Conservation (phyloP, 2,329 filamentous ascomycete species). For the Cercospora nicotianae region DNA sequence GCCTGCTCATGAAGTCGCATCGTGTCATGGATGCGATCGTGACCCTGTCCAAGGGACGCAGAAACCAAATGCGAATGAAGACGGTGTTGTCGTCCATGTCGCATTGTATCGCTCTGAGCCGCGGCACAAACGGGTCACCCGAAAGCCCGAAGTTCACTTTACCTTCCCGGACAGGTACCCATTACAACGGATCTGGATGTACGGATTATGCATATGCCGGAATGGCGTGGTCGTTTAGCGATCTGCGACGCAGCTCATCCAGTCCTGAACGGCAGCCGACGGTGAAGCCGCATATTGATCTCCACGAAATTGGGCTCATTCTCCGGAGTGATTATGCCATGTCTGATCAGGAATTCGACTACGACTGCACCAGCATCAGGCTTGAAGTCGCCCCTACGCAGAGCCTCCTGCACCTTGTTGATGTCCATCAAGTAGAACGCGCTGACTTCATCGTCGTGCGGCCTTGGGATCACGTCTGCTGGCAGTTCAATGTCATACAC, state of each 20-base stretch:
- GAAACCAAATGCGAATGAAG: neutral
- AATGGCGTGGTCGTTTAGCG: neutral
- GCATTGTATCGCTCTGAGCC: neutral
- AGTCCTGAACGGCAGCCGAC: conserved; percentile 70
- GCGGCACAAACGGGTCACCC: neutral
- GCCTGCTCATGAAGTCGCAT: neutral
- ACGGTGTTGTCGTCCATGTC: neutral
- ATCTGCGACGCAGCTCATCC: conserved; percentile 16
- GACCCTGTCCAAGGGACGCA: neutral
- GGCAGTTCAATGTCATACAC: conserved; percentile 83
- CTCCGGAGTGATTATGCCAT: conserved; percentile 72
- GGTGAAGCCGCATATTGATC: conserved; percentile 72
- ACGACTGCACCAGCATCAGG: conserved; percentile 85
- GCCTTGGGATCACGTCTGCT: conserved; percentile 64
- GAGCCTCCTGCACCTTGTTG: conserved; percentile 66
- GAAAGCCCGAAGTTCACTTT: neutral
- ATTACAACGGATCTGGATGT: neutral
- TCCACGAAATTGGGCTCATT: conserved; percentile 77
- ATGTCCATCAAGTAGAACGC: conserved; percentile 75
- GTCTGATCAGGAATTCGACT: conserved; percentile 84
- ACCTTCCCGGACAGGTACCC: neutral
- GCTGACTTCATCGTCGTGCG: conserved; percentile 85
- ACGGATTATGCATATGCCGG: neutral
- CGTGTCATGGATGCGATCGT: neutral
- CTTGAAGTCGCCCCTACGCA: conserved; percentile 77